Conservation (phyloP, 2,329 filamentous ascomycete genomes). For the Bimuria novae-zelandiae region DNA sequence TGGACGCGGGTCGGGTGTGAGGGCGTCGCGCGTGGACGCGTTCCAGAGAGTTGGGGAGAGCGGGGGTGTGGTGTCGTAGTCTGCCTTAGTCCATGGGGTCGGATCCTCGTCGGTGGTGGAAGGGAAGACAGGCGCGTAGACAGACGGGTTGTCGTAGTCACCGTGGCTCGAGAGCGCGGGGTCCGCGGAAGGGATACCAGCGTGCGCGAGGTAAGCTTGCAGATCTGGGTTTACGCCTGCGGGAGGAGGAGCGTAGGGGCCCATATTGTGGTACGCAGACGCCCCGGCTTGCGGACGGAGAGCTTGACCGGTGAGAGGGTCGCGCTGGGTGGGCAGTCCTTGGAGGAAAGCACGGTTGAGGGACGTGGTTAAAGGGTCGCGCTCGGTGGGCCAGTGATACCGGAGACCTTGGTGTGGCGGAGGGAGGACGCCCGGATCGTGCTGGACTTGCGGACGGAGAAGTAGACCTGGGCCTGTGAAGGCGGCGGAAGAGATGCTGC, state of each 20-base stretch:
- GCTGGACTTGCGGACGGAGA: too few relatives aligned
- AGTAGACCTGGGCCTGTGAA: too few relatives aligned
- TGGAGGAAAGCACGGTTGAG: too few relatives aligned
- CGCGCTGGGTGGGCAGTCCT: background rate
- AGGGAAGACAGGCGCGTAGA: background rate
- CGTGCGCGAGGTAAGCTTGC: background rate
- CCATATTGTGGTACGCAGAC: background rate
- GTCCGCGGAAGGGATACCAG: background rate
- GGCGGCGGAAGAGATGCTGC: too few relatives aligned
- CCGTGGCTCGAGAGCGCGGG: background rate
- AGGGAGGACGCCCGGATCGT: too few relatives aligned
- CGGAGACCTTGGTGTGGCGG: too few relatives aligned
- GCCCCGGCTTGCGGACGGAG: background rate
- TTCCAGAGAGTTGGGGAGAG: background rate
- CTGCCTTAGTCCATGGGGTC: background rate
- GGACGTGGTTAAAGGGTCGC: too few relatives aligned
- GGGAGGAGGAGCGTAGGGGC: background rate
- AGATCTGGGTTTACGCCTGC: background rate
- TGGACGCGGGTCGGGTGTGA: slow-evolving; percentile 15
- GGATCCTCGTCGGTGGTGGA: too few relatives aligned
- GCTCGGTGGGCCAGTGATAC: too few relatives aligned
- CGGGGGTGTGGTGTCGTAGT: background rate
- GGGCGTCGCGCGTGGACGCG: too few relatives aligned
- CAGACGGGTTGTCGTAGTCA: background rate
- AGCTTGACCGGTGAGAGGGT: background rate